Evolutionary conservation across 768 basidiomycete species (phyloP), one percentile per base, ranked within the genome.

Genomic region (Omphalotus guepiniiformis): DNA sequence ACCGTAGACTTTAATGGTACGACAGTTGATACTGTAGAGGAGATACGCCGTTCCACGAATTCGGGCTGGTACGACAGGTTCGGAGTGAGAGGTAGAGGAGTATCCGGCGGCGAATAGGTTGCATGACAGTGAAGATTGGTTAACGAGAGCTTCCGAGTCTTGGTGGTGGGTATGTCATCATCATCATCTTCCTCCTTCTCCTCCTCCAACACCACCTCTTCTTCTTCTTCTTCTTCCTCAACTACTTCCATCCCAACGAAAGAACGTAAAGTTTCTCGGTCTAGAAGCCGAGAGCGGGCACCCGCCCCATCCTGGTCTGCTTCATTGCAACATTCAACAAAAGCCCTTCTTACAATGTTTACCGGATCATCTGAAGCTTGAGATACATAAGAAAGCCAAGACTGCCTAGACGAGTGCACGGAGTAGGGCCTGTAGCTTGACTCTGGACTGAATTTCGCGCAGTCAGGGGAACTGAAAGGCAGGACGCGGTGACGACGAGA

Each of bases 161-260:
- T 15, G 16, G 27, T 8, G 15, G 35, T 19, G 9, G 16, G 13
- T 6, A 9, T 9, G 16, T 28, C 13, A 19, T 12, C 15, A 1
- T n/a, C n/a, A n/a, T n/a, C n/a, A n/a, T n/a, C n/a, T n/a, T n/a
- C n/a, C n/a, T n/a, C n/a, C n/a, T n/a, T n/a, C 21, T 29, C n/a
- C 15, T 42, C 41, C 21, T 13, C 8, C 8, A 9, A 11, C 13
- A 19, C 21, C 13, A 22, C 21, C 18, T 42, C 41, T 38, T 47
- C 27, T 2, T 39, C 46, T 30, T 47, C 46, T 32, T 47, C 46
- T 47, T 47, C 46, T 32, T 47, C 46, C 15, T 47, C 25, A n/a
- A 47, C 46, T 21, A 47, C 30, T 15, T 47, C 46, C 46, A 47
- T 47, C 23, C 46, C 46, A 13, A 36, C 46, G 29, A 47, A 47